These are phyloP conservation scores for Fusarium tuaranense DNA, from an alignment of 2,329 filamentous ascomycete genomes.

Conservation along the genomic window DNA sequence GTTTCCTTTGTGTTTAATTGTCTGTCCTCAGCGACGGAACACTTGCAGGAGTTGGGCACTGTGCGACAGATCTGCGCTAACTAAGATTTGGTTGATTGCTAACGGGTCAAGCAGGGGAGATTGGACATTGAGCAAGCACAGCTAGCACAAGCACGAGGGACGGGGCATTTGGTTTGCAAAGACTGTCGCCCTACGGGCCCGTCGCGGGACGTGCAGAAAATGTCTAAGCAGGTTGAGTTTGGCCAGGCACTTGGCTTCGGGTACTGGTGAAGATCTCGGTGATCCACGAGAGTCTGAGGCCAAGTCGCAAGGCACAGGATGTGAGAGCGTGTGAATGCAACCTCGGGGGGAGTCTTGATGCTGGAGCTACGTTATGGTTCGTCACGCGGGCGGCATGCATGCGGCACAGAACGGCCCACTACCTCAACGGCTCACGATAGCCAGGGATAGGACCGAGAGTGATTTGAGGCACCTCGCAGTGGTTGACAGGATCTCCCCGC, in stretches of 20 bases:
- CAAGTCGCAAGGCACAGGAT: slow-evolving; percentile 1
- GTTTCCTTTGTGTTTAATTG: slow-evolving; percentile 43
- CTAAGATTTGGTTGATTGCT: slow-evolving; percentile 46
- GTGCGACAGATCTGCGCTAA: slow-evolving; percentile 47
- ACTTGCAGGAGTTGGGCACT: slow-evolving; percentile 29
- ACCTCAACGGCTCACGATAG: slow-evolving; percentile 38
- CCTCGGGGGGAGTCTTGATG: neutral
- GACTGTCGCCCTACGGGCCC: slow-evolving; percentile 17
- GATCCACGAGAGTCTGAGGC: neutral
- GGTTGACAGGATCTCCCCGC: slow-evolving; percentile 35
- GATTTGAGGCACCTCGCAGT: slow-evolving; percentile 17
- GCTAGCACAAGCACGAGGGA: neutral
- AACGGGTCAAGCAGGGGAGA: slow-evolving; percentile 34
- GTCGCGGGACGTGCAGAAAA: slow-evolving; percentile 19
- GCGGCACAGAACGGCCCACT: slow-evolving; percentile 44
- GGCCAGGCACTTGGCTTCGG: slow-evolving; percentile 16
- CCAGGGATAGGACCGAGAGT: slow-evolving; percentile 30
- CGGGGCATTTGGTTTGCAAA: neutral
- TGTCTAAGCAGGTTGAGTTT: slow-evolving; percentile 30
- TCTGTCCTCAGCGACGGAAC: slow-evolving; percentile 15
- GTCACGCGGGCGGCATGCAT: slow-evolving; percentile 43
- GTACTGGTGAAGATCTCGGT: slow-evolving; percentile 13
- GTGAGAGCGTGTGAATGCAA: slow-evolving; percentile 3
- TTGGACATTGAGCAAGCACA: slow-evolving; percentile 18
- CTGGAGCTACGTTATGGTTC: slow-evolving; percentile 37